Evolutionary conservation across 1,284 basidiomycete species (phyloP).

Genomic region (Cutaneotrichosporon mucoides): DNA sequence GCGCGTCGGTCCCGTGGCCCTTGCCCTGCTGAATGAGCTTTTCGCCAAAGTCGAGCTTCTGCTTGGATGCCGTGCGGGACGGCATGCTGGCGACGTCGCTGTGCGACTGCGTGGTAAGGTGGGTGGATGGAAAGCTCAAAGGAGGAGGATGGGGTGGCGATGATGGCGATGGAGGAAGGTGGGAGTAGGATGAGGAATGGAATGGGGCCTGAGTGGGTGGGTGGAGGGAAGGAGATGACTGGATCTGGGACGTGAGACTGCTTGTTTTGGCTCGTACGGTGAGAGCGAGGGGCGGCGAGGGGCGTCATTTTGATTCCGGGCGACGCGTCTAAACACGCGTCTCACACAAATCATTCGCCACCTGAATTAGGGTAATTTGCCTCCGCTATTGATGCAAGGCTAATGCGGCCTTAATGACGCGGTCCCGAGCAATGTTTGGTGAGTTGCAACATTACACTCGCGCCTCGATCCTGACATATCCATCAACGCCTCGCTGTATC

Average conservation of each 20-base stretch:
- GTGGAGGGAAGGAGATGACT: neutral
- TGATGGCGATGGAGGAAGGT: neutral
- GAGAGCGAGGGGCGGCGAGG: neutral
- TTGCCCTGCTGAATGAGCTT: conserved; percentile 58
- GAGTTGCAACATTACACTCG: neutral
- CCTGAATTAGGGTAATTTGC: neutral
- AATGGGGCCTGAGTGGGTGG: too few relatives aligned
- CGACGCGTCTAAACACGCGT: neutral
- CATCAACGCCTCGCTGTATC: neutral
- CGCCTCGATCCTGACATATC: neutral
- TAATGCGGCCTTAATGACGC: neutral
- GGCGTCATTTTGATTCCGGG: conserved; percentile 5
- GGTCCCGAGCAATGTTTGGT: too few relatives aligned
- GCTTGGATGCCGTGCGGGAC: conserved; percentile 13
- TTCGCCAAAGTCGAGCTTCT: conserved; percentile 65
- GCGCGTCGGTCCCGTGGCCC: conserved; percentile 54
- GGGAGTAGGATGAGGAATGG: neutral
- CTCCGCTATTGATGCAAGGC: neutral
- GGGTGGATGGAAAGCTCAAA: neutral
- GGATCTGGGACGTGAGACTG: neutral
- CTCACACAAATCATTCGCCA: conserved; percentile 3
- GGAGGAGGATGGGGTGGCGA: neutral
- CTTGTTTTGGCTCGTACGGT: neutral
- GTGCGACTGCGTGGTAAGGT: conserved; percentile 3
- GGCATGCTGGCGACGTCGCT: conserved; percentile 15